A percentile compares a stretch with the other conserved stretches of the same genome.
Evolutionary conservation across 805 yeast genomes (phyloP).

Genomic region (Ogataea haglerorum): DNA sequence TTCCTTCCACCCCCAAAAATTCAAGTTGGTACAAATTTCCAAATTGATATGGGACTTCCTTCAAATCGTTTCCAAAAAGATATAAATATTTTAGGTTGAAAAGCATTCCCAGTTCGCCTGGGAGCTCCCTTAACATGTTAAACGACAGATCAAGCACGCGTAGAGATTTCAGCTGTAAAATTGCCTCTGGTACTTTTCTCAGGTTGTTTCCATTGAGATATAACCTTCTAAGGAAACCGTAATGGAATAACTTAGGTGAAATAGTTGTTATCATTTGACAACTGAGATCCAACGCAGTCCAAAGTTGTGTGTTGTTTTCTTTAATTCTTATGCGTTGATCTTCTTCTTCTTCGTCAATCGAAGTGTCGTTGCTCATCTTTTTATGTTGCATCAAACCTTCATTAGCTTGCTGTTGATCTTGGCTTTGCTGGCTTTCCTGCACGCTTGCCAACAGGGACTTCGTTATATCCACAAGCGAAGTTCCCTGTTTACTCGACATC

Average conservation of each 20-base stretch:
- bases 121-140: constrained; percentile 68
- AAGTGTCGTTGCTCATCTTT: constrained; percentile 30
- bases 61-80: constrained; percentile 81
- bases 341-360: constrained; percentile 59
- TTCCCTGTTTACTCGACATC: constrained; percentile 25
- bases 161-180: constrained; percentile 66
- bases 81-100: constrained; percentile 77
- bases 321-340: constrained; percentile 59
- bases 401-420: constrained; percentile 26
- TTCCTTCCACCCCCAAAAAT: constrained; percentile 91
- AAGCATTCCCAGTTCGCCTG: constrained; percentile 80
- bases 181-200: constrained; percentile 59
- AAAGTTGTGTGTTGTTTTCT: constrained; percentile 70
- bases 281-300: constrained; percentile 91
- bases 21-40: constrained; percentile 82
- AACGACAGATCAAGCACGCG: constrained; percentile 83
- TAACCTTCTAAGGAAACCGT: constrained; percentile 79
- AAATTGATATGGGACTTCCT: constrained; percentile 74
- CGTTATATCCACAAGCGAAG: constrained; percentile 40
- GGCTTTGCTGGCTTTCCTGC: constrained; percentile 28
- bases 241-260: constrained; percentile 72
- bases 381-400: constrained; percentile 40
- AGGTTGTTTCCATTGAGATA: constrained; percentile 85
- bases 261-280: constrained; percentile 79
- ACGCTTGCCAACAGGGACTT: constrained; percentile 34